phyloP scores from a whole-genome alignment of 176 grass and related monocot species.

The Juncus effusus region DNA sequence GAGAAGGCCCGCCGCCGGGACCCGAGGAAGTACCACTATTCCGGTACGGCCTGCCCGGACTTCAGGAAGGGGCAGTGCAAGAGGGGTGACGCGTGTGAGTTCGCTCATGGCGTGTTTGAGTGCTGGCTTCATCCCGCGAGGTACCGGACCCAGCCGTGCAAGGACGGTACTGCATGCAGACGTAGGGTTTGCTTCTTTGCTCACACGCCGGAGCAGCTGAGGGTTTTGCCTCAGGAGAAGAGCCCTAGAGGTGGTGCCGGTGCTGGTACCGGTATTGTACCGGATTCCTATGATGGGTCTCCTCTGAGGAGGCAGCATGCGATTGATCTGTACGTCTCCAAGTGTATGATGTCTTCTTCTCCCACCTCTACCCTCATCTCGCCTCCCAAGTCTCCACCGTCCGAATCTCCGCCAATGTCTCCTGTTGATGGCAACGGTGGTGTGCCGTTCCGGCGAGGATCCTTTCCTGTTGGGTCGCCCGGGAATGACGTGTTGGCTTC shows the following conservation, averaged over 20 bases:
- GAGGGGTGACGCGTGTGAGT: constrained; percentile 85
- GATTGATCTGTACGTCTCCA: constrained; percentile 51
- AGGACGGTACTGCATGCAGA: constrained; percentile 78
- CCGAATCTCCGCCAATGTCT: constrained; percentile 80
- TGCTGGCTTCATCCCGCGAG: constrained; percentile 96
- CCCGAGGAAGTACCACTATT: constrained; percentile 89
- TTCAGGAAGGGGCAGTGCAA: constrained; percentile 92
- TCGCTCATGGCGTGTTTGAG: constrained; percentile 94
- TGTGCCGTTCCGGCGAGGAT: constrained; percentile 25
- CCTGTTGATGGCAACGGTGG: constrained; percentile 28
- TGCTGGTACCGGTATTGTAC: neutral
- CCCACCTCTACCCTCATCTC: constrained; percentile 74
- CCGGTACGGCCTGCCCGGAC: constrained; percentile 81
- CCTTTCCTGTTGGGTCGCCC: constrained; percentile 43
- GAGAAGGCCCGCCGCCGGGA: constrained; percentile 92
- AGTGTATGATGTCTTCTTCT: constrained; percentile 48
- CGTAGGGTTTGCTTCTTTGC: constrained; percentile 98
- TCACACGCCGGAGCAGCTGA: constrained; percentile 72
- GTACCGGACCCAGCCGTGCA: constrained; percentile 96
- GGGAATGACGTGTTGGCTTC: constrained; percentile 59
- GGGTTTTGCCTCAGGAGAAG: constrained; percentile 63
- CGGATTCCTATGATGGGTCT: constrained; percentile 75
- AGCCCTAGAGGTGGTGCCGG: constrained; percentile 30
- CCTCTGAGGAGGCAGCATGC: constrained; percentile 55
- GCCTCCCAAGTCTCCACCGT: constrained; percentile 49